Evolutionary conservation across 805 yeast species (phyloP).

Genomic region (Myxozyma neotropica): DNA sequence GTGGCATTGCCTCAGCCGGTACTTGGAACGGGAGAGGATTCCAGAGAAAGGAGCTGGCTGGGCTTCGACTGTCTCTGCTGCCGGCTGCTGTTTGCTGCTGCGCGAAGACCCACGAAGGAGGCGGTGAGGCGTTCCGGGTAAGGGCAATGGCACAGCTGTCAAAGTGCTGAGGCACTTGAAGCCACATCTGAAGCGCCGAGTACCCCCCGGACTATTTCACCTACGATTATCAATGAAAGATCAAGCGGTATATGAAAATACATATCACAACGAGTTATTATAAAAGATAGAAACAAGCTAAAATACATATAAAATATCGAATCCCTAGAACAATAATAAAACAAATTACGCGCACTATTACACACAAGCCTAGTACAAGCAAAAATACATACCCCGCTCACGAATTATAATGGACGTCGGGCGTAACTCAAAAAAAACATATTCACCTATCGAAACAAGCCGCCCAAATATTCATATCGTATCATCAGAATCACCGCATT

Average conservation of each 20-base stretch:
- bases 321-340: slow-evolving; percentile 4
- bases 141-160: too few species aligned
- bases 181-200: too few species aligned
- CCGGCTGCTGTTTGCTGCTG: neutral
- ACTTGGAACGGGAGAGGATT: neutral
- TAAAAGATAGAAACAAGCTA: too few species aligned
- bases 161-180: too few species aligned
- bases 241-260: too few species aligned
- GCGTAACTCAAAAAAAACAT: neutral
- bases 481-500: neutral
- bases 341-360: neutral
- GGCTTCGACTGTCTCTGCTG: neutral
- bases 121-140: too few species aligned
- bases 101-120: too few species aligned
- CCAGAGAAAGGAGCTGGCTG: neutral
- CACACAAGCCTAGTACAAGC: neutral
- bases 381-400: neutral
- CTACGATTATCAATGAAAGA: too few species aligned
- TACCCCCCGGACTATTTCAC: too few species aligned
- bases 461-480: slow-evolving; percentile 1
- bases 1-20: slow-evolving; percentile 8
- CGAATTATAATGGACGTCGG: neutral
- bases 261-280: too few species aligned
- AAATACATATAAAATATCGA: too few species aligned
- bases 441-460: slow-evolving; percentile 24